Evolutionary conservation across 164 flowering plant genomes (phyloP).

Genomic region (Aristolochia contorta): DNA sequence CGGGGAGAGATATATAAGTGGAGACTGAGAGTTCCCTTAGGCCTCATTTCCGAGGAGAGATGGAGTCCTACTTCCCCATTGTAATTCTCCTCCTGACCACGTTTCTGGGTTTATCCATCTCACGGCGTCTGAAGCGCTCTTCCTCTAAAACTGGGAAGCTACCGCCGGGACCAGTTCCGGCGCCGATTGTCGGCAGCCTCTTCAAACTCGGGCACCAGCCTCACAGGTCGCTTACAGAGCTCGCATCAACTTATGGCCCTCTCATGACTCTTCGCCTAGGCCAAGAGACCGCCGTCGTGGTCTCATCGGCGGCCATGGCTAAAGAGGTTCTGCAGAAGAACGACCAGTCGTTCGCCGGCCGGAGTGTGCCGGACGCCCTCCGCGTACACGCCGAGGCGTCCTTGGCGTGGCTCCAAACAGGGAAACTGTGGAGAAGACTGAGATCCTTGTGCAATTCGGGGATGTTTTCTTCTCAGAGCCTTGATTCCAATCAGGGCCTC

Average conservation of each 20-base stretch:
- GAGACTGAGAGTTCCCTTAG: too few relatives aligned
- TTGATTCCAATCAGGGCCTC: background rate
- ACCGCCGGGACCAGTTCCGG: constrained; percentile 2
- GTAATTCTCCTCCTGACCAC: too few relatives aligned
- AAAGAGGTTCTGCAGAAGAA: constrained; percentile 3
- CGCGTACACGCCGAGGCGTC: background rate
- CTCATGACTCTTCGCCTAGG: constrained; percentile 5
- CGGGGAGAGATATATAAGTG: too few relatives aligned
- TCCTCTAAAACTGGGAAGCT: background rate
- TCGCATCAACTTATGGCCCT: background rate
- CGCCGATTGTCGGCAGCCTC: constrained; percentile 5
- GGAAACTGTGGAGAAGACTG: background rate
- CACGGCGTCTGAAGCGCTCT: too few relatives aligned
- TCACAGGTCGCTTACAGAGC: constrained; percentile 1
- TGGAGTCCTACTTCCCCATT: too few relatives aligned
- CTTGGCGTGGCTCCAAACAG: background rate
- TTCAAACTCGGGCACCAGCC: background rate
- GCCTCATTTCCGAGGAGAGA: too few relatives aligned
- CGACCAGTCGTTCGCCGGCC: constrained; percentile 2
- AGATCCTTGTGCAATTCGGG: background rate
- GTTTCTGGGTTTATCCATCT: too few relatives aligned
- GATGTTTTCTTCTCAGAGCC: background rate
- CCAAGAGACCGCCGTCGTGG: constrained; percentile 2
- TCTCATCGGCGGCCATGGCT: constrained; percentile 2
- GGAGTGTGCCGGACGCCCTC: background rate